A percentile compares a stretch with the other conserved stretches of the same genome.
phyloP scores from a whole-genome alignment of 306 rosid genomes.

The Arachis stenosperma region DNA sequence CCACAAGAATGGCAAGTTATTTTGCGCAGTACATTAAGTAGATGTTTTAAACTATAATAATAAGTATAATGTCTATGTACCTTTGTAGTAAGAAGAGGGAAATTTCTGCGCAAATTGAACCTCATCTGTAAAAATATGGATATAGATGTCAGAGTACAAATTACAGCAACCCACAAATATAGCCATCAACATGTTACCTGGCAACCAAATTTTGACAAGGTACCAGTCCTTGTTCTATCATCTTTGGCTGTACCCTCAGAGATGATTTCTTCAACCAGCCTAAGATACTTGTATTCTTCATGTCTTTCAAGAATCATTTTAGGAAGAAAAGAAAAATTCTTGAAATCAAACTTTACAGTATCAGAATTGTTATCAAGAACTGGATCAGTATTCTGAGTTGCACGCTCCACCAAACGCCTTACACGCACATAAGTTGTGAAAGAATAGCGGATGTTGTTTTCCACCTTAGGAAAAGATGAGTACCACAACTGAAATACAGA shows the following conservation, averaged over 20 bases:
- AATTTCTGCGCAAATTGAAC: slow-evolving; percentile 80
- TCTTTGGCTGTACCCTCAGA: slow-evolving; percentile 78
- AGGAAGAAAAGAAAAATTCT: slow-evolving; percentile 83
- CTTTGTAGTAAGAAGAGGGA: slow-evolving; percentile 97
- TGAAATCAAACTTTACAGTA: slow-evolving; percentile 58
- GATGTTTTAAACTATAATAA: slow-evolving; percentile 21
- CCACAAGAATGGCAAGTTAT: background rate
- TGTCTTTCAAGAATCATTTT: slow-evolving; percentile 78
- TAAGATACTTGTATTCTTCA: slow-evolving; percentile 76
- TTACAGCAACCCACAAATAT: slow-evolving; percentile 30
- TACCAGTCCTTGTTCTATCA: slow-evolving; percentile 95
- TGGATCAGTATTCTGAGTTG: slow-evolving; percentile 49
- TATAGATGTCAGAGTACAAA: slow-evolving; percentile 36
- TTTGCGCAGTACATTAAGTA: background rate
- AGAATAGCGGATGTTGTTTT: slow-evolving; percentile 66
- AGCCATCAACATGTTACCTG: slow-evolving; percentile 61
- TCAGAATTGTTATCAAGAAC: slow-evolving; percentile 40
- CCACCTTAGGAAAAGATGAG: slow-evolving; percentile 82
- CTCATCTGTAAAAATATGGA: slow-evolving; percentile 65
- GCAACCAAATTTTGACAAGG: slow-evolving; percentile 89
- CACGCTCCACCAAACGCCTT: slow-evolving; percentile 58
- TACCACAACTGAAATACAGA: slow-evolving; percentile 78
- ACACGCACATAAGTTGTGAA: slow-evolving; percentile 82
- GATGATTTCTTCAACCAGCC: slow-evolving; percentile 77
- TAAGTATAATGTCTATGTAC: slow-evolving; percentile 45